Base-by-base conservation (phyloP, 495 filamentous ascomycete species). In the Penicillium cataractarum region DNA sequence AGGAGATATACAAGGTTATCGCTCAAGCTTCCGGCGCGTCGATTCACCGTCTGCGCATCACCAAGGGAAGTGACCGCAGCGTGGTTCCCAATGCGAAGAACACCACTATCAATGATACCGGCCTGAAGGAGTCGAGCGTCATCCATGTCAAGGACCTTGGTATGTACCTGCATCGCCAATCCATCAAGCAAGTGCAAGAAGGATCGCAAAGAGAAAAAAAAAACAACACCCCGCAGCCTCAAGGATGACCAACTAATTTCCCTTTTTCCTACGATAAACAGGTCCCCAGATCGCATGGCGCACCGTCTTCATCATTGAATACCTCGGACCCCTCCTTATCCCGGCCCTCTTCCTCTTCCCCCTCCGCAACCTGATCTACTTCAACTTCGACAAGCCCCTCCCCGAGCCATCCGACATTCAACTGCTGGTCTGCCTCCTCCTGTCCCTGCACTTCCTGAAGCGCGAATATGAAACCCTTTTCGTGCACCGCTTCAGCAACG, bases 111-210 rank as follows among this genome's bases (percentile, higher is more conserved):
- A 80, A 89, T 48, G 81, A 86, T 52, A 80, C 82, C 1, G 90
- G 89, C 0, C 80, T 98, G 17, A 76, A 83, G 46, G 83, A 90
- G 39, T 82, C 85, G 26, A 89, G 87, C 61, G 85, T 89, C 58
- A 82, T 99, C 29, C 86, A 93, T 66, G 90, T 97, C 62, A 98
- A 99, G 77, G 95, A 99, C 71, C 84, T 99, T 5, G 93, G 93
- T 96, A 84, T 63, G 86, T 71, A 40, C 13, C 21, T 5, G 27
- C 32, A 53, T 44, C 4, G 29, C 22, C 55, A 31, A 24, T 40
- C 5, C n/a, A 26, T 46, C 24, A 33, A 22, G 7, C 10, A 27
- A 4, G 21, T 12, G 10, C 29, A 32, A n/a, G 6, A n/a, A 21
- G 51, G 7, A 29, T 22, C 13, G 22, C 33, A 37, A 31, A 17